phyloP scores from a whole-genome alignment of 257 asterid species.

The Solanum acaule region DNA sequence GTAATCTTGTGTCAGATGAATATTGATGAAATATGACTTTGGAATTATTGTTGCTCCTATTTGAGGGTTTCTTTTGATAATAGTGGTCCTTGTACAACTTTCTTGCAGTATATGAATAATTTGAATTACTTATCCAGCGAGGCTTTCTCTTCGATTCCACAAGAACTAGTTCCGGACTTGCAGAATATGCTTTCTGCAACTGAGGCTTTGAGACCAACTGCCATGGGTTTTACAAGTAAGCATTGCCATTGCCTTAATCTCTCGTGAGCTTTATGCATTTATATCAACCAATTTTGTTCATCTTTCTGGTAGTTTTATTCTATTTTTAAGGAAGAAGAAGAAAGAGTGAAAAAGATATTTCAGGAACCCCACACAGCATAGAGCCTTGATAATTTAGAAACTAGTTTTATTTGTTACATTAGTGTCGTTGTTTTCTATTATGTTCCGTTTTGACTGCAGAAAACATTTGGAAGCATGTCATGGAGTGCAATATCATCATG shows the following conservation, averaged over 20 bases:
- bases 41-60: not conserved
- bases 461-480: not conserved
- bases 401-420: not conserved
- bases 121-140: conserved; percentile 81
- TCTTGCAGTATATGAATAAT: conserved; percentile 84
- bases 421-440: not conserved
- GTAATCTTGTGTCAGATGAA: not conserved
- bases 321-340: not conserved
- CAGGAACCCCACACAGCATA: not conserved
- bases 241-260: not conserved
- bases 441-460: not conserved
- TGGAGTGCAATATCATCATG: not conserved
- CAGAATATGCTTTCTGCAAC: conserved; percentile 79
- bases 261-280: not conserved
- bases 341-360: not conserved
- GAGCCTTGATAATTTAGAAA: not conserved
- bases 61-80: conserved; percentile 7
- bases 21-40: not conserved
- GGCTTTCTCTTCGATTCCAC: conserved; percentile 68
- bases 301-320: not conserved
- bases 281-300: not conserved
- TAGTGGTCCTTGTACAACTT: conserved; percentile 15
- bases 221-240: conserved; percentile 81
- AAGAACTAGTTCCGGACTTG: conserved; percentile 70
- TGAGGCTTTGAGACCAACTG: conserved; percentile 73